Evolutionary conservation across 768 basidiomycete species (phyloP), one percentile per base, ranked within the genome.

Genomic region (Rhodotorula paludigena): DNA sequence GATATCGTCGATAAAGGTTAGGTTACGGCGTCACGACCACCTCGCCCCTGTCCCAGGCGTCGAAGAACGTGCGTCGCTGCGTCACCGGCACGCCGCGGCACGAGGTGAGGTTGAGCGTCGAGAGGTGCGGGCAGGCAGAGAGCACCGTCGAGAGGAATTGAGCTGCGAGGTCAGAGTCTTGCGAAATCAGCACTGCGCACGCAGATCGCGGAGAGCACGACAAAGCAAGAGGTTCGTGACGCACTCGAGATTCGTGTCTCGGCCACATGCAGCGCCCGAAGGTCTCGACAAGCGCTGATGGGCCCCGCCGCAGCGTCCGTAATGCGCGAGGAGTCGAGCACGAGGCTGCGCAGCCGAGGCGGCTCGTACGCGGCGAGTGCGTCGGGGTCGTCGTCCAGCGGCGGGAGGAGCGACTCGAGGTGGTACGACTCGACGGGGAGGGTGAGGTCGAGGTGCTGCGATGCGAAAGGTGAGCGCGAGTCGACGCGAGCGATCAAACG

Each of bases 51-150:
- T 58, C 74, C 47, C 58, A 74, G 8, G 56, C 57, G 12, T 74
- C 73, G 44, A 75, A 75, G 39, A 67, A 72, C 20, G n/a, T 72
- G 25, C 75, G 52, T 6, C 75, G 63, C 35, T 74, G 73, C 21
- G 54, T 51, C 21, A 71, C 69, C 1, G 75, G 73, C 1, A 75
- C 47, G 12, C 75, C 75, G 15, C 75, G 58, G 39, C 75, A 75
- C 5, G 68, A 69, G 1, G 66, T 75, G 15, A 75, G 60, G 53
- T 75, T 73, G 51, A 75, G 65, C 20, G 51, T 32, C 12, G 54
- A 30, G 16, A 75, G 59, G 25, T 64, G 39, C 14, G 71, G 68
- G 54, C 75, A 75, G 11, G 62, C n/a, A 21, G 38, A 21, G 54
- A 75, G 66, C 33, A 75, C 52, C 10, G 42, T 57, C 3, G 51